Percentiles rank a stretch among this genome's conserved stretches.
These are phyloP conservation scores for Cylindrotheca closterium DNA, from an alignment of 108 stramenopile species.

Conservation along the genomic window DNA sequence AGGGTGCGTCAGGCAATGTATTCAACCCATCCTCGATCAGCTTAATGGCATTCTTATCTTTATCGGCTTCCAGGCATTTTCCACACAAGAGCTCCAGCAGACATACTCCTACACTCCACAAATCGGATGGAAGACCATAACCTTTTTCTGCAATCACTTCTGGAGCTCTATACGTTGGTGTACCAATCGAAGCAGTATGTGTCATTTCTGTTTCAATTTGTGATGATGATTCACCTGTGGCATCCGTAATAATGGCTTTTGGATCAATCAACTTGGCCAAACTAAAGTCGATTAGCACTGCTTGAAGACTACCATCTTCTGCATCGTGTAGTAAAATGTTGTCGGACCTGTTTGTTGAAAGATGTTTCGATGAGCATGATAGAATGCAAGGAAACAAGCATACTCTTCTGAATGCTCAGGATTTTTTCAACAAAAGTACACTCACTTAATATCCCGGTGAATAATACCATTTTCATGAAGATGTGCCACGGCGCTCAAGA, in stretches of 20 bases:
- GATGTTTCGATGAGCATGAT: background rate
- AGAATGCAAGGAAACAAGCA: background rate
- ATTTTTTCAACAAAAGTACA: conserved; percentile 1
- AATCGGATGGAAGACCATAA: conserved; percentile 70
- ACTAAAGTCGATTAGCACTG: conserved; percentile 82
- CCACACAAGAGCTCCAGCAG: conserved; percentile 71
- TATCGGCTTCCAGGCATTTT: conserved; percentile 43
- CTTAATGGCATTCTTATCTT: conserved; percentile 59
- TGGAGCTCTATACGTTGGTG: conserved; percentile 71
- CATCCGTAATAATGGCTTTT: conserved; percentile 7
- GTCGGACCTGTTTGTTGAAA: conserved; percentile 37
- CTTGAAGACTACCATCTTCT: conserved; percentile 36
- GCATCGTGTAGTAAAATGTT: conserved; percentile 83
- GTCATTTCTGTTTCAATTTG: conserved; percentile 39
- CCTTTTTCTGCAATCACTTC: conserved; percentile 62
- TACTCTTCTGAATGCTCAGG: background rate
- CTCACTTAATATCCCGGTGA: conserved; percentile 94
- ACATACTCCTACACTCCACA: conserved; percentile 85
- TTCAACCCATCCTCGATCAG: conserved; percentile 50
- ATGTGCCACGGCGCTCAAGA: conserved; percentile 79
- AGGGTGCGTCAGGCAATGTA: conserved; percentile 65
- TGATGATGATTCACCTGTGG: background rate
- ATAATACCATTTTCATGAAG: conserved; percentile 95
- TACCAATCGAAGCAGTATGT: conserved; percentile 73
- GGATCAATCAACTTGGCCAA: conserved; percentile 70